Conservation (phyloP, 164 flowering plant species). For the Berberis vulgaris region DNA sequence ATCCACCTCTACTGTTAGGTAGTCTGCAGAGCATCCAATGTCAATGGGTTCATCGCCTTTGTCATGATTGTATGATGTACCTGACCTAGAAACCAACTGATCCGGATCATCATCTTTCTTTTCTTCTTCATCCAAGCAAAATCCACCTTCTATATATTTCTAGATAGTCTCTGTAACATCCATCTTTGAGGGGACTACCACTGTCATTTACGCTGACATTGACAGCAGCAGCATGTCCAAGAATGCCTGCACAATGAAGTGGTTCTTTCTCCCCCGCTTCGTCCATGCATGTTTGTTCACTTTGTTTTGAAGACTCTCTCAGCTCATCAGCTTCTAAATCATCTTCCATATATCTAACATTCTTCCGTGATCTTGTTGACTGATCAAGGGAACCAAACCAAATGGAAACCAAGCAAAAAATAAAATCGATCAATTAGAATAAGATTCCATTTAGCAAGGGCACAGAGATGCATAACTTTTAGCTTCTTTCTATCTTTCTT, state of each 20-base stretch:
- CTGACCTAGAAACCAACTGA: constrained; percentile 4
- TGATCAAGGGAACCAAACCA: constrained; percentile 11
- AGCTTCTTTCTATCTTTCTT: no score
- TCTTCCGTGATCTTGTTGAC: constrained; percentile 58
- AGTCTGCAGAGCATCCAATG: constrained; percentile 14
- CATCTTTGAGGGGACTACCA: constrained; percentile 5
- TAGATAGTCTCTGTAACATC: constrained; percentile 16
- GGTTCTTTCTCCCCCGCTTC: constrained; percentile 17
- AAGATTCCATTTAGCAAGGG: neutral
- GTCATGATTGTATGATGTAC: neutral
- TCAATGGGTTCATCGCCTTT: constrained; percentile 2
- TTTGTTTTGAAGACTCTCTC: constrained; percentile 16
- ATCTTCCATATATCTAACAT: constrained; percentile 30
- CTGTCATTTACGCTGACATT: constrained; percentile 1
- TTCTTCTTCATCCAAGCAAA: constrained; percentile 33
- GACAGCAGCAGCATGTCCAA: constrained; percentile 10
- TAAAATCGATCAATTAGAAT: neutral
- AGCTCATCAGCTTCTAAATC: constrained; percentile 25
- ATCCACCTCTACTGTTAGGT: constrained; percentile 35
- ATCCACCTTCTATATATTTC: constrained; percentile 38
- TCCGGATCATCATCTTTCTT: constrained; percentile 11
- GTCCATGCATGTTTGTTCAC: constrained; percentile 7
- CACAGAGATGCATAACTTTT: no score
- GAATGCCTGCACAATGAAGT: neutral
- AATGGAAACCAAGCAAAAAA: constrained; percentile 2